Evolutionary conservation across 371 early-diverging fungal species (phyloP), one percentile per base, ranked within the genome.

Genomic region (Syncephalastrum monosporum): DNA sequence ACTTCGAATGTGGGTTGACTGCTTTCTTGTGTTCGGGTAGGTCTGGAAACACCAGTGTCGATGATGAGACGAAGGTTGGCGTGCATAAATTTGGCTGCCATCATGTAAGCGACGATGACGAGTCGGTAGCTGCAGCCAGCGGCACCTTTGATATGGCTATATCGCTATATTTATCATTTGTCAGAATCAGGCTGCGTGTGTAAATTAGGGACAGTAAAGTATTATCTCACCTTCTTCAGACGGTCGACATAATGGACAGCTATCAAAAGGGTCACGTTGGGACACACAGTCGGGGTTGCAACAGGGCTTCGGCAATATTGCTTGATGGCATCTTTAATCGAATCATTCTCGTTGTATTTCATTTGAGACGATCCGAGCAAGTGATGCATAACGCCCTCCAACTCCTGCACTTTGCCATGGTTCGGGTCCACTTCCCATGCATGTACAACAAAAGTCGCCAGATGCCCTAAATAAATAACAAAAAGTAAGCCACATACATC

Each of bases 231-330:
- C 64, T 75, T 69, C 63, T 82, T 82, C 17, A 84, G 60, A 25
- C 83, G 63, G 53, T 82, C 81, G n/a, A 84, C 75, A 52, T 82
- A 84, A 42, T 71, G 74, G 3, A 82, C 67, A 3, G 85, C 83
- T 13, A 84, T 58, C 6, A 82, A 60, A 25, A 84, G 55, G 6
- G 85, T 77, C 21, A 79, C 55, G 43, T 67, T 81, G 21, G 83
- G 81, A 50, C 74, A 77, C 2, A 70, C 64, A 3, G 71, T 68
- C 4, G 79, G 75, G 25, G 68, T 60, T 10, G 72, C 64, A 10
- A 66, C 50, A n/a, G 59, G 42, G 33, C 60, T 73, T 7, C 53
- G 50, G 52, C 71, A 71, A 51, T 60, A 68, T 5, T 60, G 66
- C 17, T 56, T 54, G 5, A 77, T 47, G 47, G 70, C 60, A 15